Evolutionary conservation across 2,329 filamentous ascomycete species (phyloP).

Genomic region (Fusarium sp.): DNA sequence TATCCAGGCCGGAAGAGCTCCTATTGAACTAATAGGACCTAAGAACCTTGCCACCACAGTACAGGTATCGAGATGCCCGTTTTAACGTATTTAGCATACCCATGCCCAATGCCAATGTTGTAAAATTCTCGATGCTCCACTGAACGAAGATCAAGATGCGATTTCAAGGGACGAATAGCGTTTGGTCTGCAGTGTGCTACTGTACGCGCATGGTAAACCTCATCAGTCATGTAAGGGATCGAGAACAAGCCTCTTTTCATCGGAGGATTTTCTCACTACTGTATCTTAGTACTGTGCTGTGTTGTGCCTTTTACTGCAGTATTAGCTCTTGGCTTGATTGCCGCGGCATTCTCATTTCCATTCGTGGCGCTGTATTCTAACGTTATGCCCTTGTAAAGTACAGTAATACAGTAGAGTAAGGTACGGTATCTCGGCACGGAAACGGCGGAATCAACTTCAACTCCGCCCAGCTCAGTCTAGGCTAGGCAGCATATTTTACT

Average conservation of each 20-base stretch:
- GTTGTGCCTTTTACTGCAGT: not conserved
- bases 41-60: conserved; percentile 1
- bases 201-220: not conserved
- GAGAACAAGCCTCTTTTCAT: conserved; percentile 3
- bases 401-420: not conserved
- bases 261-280: conserved; percentile 5
- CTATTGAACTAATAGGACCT: conserved; percentile 2
- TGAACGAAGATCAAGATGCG: not conserved
- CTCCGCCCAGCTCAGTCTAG: not conserved
- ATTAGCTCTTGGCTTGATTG: conserved; percentile 11
- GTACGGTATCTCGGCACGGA: conserved; percentile 6
- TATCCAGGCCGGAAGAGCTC: conserved; percentile 7
- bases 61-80: conserved; percentile 21
- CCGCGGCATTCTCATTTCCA: conserved; percentile 29
- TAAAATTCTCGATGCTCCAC: not conserved
- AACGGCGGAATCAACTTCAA: conserved; percentile 21
- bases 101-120: conserved; percentile 2
- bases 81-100: not conserved
- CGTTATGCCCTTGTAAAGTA: not conserved
- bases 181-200: not conserved
- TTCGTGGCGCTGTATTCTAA: conserved; percentile 14
- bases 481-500: not conserved
- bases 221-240: conserved; percentile 29
- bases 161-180: not conserved
- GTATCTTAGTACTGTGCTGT: not conserved